Evolutionary conservation across 176 grass and related monocot genomes (phyloP).

Genomic region (Avena insularis): DNA sequence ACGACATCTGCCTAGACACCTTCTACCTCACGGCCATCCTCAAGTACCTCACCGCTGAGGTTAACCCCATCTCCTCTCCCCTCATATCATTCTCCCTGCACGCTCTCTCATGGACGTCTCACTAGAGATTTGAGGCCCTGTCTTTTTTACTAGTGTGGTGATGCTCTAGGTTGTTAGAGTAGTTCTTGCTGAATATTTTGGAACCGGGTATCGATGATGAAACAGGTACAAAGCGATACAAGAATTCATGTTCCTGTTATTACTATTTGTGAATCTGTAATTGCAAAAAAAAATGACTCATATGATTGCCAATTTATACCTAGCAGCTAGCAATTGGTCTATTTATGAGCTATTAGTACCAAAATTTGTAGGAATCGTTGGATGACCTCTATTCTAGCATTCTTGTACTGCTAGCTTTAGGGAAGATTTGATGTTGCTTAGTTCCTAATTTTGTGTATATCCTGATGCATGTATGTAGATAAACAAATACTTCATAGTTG

Average conservation of each 20-base stretch:
- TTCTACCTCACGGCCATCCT: too few relatives aligned
- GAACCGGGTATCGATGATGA: background rate
- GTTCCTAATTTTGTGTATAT: too few relatives aligned
- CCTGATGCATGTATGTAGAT: too few relatives aligned
- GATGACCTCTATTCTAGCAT: too few relatives aligned
- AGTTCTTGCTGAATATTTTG: background rate
- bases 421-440: too few relatives aligned
- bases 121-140: background rate
- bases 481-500: too few relatives aligned
- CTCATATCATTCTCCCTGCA: background rate
- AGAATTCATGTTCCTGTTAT: background rate
- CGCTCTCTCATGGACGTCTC: background rate
- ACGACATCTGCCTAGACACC: too few relatives aligned
- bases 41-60: constrained; percentile 47
- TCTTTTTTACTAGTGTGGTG: background rate
- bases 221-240: constrained; percentile 6
- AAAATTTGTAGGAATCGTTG: too few relatives aligned
- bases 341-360: too few relatives aligned
- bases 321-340: too few relatives aligned
- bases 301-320: too few relatives aligned
- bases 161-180: background rate
- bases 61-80: background rate
- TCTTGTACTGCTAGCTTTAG: too few relatives aligned
- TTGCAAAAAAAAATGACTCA: background rate
- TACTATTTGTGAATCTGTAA: background rate